phyloP scores from a whole-genome alignment of 2,329 filamentous ascomycete genomes.

The Dactylellina cionopaga region DNA sequence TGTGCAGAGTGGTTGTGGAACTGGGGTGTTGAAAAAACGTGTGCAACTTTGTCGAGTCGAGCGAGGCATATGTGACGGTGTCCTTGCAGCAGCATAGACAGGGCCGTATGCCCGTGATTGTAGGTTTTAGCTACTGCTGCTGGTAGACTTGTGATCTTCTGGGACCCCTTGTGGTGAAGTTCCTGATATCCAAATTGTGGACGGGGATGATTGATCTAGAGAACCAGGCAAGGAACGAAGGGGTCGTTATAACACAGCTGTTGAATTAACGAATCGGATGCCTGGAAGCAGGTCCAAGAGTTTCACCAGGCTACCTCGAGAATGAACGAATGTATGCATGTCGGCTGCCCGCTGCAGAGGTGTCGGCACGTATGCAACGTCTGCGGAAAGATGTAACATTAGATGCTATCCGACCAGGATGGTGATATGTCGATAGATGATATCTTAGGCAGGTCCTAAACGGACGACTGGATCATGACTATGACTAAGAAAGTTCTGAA shows the following conservation, averaged over 20 bases:
- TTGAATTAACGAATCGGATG: not conserved
- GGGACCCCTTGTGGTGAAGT: not conserved
- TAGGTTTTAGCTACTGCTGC: not conserved
- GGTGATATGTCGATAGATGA: not conserved
- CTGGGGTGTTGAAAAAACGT: not conserved
- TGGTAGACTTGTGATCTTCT: not conserved
- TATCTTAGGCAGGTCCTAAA: slow-evolving; percentile 6
- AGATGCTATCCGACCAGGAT: not conserved
- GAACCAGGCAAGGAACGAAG: slow-evolving; percentile 1
- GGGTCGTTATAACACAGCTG: slow-evolving; percentile 1
- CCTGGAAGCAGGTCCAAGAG: not conserved
- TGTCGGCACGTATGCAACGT: slow-evolving; percentile 33
- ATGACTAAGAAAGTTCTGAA: not conserved
- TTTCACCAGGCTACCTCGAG: not conserved
- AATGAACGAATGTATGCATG: slow-evolving; percentile 3
- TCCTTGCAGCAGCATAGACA: slow-evolving; percentile 30
- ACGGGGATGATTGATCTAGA: no score
- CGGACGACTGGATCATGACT: not conserved
- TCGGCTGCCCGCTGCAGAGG: slow-evolving; percentile 15
- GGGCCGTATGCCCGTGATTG: not conserved
- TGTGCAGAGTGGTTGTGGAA: not conserved
- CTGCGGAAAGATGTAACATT: slow-evolving; percentile 43
- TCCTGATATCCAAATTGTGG: slow-evolving; percentile 12
- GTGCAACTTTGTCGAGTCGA: not conserved
- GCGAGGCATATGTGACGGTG: slow-evolving; percentile 42